Evolutionary conservation across 1,139 yeast species (phyloP), one percentile per base, ranked within the genome.

Genomic region (Lodderomyces metapsilosis): DNA sequence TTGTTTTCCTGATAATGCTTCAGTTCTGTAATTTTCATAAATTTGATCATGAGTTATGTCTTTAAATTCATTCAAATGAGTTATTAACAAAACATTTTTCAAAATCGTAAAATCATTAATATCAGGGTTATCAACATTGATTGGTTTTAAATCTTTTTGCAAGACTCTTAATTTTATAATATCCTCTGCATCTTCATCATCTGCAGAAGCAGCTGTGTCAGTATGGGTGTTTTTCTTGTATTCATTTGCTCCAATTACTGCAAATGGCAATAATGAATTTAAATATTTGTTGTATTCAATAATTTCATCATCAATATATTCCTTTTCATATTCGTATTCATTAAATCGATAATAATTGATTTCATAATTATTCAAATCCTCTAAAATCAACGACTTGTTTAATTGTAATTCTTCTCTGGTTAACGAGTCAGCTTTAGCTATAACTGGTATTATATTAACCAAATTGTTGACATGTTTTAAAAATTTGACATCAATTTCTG

Each of bases 41-140:
- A 84, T 71, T 43, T 73, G 66, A 44, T 79, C 79, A 54, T 82
- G 88, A 5, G 91, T 84, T 38, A 76, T 64, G 50, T 83, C 88
- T 59, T 83, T 84, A 53, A 84, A 76, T 50, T 84, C 91, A 58
- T 84, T 85, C 55, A 84, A 69, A 60, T 84, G 91, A n/a, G 91
- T 84, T 34, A 87, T 87, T 50, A 84, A 70, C 46, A 84, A 62
- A 5, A 83, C 82, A 45, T 83, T 80, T 59, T 82, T 82, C 58
- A 84, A 71, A 42, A 76, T 70, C 10, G 84, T 72, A 54, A 84
- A 84, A 58, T 84, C 89, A 47, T 83, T 80, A 47, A 69, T 68
- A 15, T 68, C 74, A 2, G 80, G 74, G 57, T 80, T 78, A 52
- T 80, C 84, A 40, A 79, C 62, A 48, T 72, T 71, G 47, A 72